These are phyloP conservation scores for Flaveria brownii DNA, from an alignment of 129 eudicot genomes.

Conservation along the genomic window DNA sequence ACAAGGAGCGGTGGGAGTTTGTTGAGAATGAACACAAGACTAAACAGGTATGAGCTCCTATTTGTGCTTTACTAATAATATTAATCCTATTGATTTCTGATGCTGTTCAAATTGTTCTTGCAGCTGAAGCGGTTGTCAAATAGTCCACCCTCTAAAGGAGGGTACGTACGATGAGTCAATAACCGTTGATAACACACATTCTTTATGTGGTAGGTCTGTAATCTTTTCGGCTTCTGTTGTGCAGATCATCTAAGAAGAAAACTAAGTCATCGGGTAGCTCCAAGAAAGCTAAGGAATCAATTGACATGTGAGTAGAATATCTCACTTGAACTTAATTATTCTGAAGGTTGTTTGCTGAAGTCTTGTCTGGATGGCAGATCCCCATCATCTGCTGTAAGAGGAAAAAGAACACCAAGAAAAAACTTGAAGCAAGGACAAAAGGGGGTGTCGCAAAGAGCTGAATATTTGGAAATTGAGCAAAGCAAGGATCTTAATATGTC, in stretches of 20 bases:
- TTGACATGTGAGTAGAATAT: slow-evolving; percentile 54
- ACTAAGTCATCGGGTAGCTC: slow-evolving; percentile 44
- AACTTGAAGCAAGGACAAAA: slow-evolving; percentile 50
- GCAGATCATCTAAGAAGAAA: slow-evolving; percentile 60
- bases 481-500: slow-evolving; percentile 38
- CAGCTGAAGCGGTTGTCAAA: slow-evolving; percentile 53
- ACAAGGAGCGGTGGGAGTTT: slow-evolving; percentile 83
- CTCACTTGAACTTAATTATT: neutral
- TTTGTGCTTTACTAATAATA: slow-evolving; percentile 1
- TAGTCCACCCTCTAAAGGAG: slow-evolving; percentile 42
- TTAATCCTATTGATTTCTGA: slow-evolving; percentile 30
- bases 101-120: slow-evolving; percentile 24
- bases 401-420: slow-evolving; percentile 78
- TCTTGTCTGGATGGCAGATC: slow-evolving; percentile 51
- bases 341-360: slow-evolving; percentile 15
- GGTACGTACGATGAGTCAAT: slow-evolving; percentile 42
- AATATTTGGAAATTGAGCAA: slow-evolving; percentile 33
- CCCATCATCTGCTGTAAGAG: slow-evolving; percentile 51
- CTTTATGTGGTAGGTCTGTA: neutral
- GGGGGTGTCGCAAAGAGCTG: slow-evolving; percentile 38
- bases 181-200: neutral
- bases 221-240: slow-evolving; percentile 20
- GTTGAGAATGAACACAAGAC: slow-evolving; percentile 47
- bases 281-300: slow-evolving; percentile 36
- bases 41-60: slow-evolving; percentile 43